Percentiles rank a stretch among this genome's conserved stretches.
Evolutionary conservation across 768 basidiomycete species (phyloP).

Genomic region (Mrakia hoshinonis): DNA sequence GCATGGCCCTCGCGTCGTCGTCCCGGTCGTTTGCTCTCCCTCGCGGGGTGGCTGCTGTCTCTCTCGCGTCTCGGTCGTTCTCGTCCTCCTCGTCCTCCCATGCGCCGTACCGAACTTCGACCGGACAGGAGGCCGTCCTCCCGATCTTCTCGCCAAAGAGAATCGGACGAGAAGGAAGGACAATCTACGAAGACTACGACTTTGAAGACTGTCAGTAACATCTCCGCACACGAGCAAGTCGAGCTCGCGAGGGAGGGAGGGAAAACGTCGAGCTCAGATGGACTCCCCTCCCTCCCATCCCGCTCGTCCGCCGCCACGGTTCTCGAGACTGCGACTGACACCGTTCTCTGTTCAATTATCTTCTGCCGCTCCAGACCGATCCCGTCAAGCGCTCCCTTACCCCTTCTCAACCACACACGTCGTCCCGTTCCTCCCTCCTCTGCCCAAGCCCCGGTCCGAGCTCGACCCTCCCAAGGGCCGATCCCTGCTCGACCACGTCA

Average conservation of each 20-base stretch:
- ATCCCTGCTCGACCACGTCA: slow-evolving; percentile 68
- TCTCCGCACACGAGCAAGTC: not conserved
- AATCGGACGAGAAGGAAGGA: slow-evolving; percentile 1
- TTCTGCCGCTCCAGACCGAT: slow-evolving; percentile 7
- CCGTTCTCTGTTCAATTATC: not conserved
- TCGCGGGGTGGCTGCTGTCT: not conserved
- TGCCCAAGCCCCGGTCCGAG: slow-evolving; percentile 36
- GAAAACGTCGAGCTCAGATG: not conserved
- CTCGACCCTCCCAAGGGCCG: slow-evolving; percentile 52
- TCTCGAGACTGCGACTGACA: not conserved
- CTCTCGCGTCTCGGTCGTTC: slow-evolving; percentile 1
- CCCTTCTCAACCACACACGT: slow-evolving; percentile 67
- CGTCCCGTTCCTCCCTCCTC: slow-evolving; percentile 40
- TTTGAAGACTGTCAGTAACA: slow-evolving; percentile 18
- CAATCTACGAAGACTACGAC: not conserved
- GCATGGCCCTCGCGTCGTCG: slow-evolving; percentile 13
- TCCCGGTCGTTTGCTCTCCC: slow-evolving; percentile 8
- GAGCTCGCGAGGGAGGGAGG: not conserved
- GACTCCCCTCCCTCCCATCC: not conserved
- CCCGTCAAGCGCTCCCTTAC: slow-evolving; percentile 42
- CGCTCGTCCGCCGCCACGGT: not conserved
- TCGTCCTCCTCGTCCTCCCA: not conserved
- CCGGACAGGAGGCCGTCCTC: slow-evolving; percentile 22
- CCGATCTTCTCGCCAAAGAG: slow-evolving; percentile 5
- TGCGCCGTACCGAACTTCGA: slow-evolving; percentile 25